phyloP scores from a whole-genome alignment of 768 basidiomycete species.

The Phaffia australis region DNA sequence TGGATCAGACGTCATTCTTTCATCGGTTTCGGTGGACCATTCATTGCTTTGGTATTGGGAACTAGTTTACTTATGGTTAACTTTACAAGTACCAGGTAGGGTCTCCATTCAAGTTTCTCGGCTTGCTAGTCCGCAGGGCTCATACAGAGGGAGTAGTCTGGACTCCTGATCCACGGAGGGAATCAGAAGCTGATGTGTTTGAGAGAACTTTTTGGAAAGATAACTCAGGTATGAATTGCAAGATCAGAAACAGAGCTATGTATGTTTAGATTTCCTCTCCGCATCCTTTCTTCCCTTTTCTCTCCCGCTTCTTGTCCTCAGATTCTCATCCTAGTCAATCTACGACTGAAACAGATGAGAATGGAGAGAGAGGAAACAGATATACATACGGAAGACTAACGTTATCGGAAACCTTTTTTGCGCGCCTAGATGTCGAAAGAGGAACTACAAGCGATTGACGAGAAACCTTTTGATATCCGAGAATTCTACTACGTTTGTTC shows the following conservation, averaged over 20 bases:
- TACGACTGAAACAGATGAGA: too few relatives aligned
- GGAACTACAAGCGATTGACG: conserved; percentile 58
- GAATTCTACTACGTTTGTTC: conserved; percentile 92
- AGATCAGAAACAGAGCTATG: conserved; percentile 63
- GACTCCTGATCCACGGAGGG: neutral
- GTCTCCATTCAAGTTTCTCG: too few relatives aligned
- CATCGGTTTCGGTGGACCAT: too few relatives aligned
- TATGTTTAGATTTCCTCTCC: conserved; percentile 30
- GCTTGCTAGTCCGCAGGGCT: too few relatives aligned
- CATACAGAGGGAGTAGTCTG: too few relatives aligned
- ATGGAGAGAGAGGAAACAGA: too few relatives aligned
- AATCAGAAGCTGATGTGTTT: neutral
- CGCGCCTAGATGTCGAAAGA: conserved; percentile 58
- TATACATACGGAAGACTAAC: neutral
- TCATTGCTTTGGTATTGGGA: too few relatives aligned
- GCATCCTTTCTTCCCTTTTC: neutral
- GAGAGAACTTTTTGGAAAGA: neutral
- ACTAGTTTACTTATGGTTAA: too few relatives aligned
- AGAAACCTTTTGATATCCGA: conserved; percentile 73
- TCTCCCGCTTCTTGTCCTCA: conserved; percentile 21
- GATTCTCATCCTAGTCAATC: too few relatives aligned
- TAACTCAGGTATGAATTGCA: conserved; percentile 63
- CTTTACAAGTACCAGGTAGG: too few relatives aligned
- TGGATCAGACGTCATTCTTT: too few relatives aligned
- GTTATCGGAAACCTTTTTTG: neutral